Evolutionary conservation across 768 basidiomycete genomes (phyloP).

Genomic region (Leccinum aurantiacum): DNA sequence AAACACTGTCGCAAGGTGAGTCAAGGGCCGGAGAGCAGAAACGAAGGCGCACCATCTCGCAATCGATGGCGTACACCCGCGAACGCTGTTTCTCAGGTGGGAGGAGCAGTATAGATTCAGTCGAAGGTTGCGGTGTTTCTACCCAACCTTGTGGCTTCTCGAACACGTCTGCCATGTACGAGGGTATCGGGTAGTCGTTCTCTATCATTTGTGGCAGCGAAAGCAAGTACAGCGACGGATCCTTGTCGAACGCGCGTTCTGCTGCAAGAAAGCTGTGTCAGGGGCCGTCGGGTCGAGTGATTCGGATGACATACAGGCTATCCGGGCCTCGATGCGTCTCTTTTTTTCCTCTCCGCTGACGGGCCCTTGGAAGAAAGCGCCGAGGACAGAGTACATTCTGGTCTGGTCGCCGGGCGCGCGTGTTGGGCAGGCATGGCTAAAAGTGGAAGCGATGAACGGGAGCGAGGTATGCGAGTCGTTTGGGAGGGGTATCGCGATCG

Average conservation of each 20-base stretch:
- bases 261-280: slow-evolving; percentile 37
- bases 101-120: slow-evolving; percentile 33
- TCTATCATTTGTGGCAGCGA: slow-evolving; percentile 87
- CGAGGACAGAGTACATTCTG: slow-evolving; percentile 82
- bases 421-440: slow-evolving; percentile 92
- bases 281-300: background rate
- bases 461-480: slow-evolving; percentile 38
- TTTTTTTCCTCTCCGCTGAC: slow-evolving; percentile 80
- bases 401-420: slow-evolving; percentile 87
- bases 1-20: slow-evolving; percentile 56
- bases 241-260: slow-evolving; percentile 59
- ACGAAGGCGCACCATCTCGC: slow-evolving; percentile 81
- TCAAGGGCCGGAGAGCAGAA: background rate
- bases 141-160: slow-evolving; percentile 72
- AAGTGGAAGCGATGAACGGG: slow-evolving; percentile 73
- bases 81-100: slow-evolving; percentile 36
- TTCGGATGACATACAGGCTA: slow-evolving; percentile 32
- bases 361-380: slow-evolving; percentile 79
- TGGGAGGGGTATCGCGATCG: slow-evolving; percentile 46
- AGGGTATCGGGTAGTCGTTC: slow-evolving; percentile 89
- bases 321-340: slow-evolving; percentile 49
- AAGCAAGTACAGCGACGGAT: slow-evolving; percentile 71
- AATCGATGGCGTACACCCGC: slow-evolving; percentile 84
- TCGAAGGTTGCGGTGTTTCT: slow-evolving; percentile 63
- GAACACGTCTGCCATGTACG: slow-evolving; percentile 75